Evolutionary conservation across 176 grass and related monocot genomes (phyloP).

Genomic region (Calamus simplicifolius): DNA sequence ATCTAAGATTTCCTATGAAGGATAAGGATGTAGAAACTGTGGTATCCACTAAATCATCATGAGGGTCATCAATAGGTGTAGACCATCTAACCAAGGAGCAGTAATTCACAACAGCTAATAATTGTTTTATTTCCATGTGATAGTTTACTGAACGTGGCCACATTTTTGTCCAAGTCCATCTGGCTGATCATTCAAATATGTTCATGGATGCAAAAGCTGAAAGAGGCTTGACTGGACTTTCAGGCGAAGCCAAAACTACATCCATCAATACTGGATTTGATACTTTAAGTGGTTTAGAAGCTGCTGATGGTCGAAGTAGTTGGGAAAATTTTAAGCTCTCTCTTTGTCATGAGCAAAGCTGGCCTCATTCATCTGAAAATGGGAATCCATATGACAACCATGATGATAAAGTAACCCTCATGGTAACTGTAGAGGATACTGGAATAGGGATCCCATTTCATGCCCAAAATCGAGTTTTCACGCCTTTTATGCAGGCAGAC

Average conservation of each 20-base stretch:
- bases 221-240: slow-evolving; percentile 38
- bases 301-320: slow-evolving; percentile 75
- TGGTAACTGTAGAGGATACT: slow-evolving; percentile 94
- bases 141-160: slow-evolving; percentile 94
- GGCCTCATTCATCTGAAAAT: slow-evolving; percentile 27
- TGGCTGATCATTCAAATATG: slow-evolving; percentile 70
- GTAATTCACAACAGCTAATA: too few relatives aligned
- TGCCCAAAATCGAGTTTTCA: slow-evolving; percentile 73
- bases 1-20: too few relatives aligned
- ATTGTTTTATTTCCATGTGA: background rate
- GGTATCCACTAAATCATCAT: too few relatives aligned
- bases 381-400: background rate
- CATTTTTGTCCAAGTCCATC: slow-evolving; percentile 98
- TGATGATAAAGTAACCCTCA: slow-evolving; percentile 61
- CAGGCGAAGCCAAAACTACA: slow-evolving; percentile 37
- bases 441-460: slow-evolving; percentile 84
- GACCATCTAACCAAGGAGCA: too few relatives aligned
- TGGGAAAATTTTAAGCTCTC: slow-evolving; percentile 86
- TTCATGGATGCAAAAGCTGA: slow-evolving; percentile 51
- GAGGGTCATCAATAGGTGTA: too few relatives aligned
- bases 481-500: slow-evolving; percentile 97
- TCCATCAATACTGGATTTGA: slow-evolving; percentile 34
- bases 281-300: slow-evolving; percentile 85
- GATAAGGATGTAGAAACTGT: too few relatives aligned
- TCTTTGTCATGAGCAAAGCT: slow-evolving; percentile 39